Conservation (phyloP, 257 asterid species). For the Marsdenia floribunda region DNA sequence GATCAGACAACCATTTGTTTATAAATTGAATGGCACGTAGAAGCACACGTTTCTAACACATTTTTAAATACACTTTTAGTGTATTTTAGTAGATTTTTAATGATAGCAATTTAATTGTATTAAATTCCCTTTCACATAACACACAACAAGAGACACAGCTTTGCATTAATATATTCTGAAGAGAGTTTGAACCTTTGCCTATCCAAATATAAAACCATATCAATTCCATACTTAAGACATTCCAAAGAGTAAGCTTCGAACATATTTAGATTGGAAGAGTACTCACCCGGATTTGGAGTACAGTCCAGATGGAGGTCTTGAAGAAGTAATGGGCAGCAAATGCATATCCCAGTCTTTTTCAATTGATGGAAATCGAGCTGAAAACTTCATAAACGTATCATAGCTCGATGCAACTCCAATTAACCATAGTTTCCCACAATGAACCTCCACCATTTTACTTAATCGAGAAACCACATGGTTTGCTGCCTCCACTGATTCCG, state of each 20-base stretch:
- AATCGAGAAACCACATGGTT: conserved; percentile 40
- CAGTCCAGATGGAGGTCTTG: conserved; percentile 35
- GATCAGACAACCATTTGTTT: conserved; percentile 2
- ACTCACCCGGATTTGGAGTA: conserved; percentile 51
- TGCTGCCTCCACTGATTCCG: conserved; percentile 30
- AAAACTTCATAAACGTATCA: conserved; percentile 47
- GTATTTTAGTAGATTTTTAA: conserved; percentile 6
- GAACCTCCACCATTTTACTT: conserved; percentile 43
- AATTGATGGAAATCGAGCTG: conserved; percentile 49
- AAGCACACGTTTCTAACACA: neutral
- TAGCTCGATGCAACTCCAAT: conserved; percentile 57
- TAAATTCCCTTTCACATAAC: neutral
- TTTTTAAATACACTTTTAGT: neutral
- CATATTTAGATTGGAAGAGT: conserved; percentile 1
- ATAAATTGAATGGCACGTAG: conserved; percentile 2
- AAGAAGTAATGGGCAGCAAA: conserved; percentile 68
- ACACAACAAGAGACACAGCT: neutral
- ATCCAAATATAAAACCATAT: conserved; percentile 13
- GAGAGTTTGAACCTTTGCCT: conserved; percentile 14
- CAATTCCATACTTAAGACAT: conserved; percentile 1
- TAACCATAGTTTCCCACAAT: conserved; percentile 57
- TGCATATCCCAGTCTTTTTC: conserved; percentile 79
- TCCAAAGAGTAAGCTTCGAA: neutral
- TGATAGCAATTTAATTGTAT: neutral
- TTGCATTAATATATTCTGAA: conserved; percentile 5